A percentile compares a stretch with the other conserved stretches of the same genome.
Evolutionary conservation across 805 yeast species (phyloP).

Genomic region (Komagataella kurtzmanii): DNA sequence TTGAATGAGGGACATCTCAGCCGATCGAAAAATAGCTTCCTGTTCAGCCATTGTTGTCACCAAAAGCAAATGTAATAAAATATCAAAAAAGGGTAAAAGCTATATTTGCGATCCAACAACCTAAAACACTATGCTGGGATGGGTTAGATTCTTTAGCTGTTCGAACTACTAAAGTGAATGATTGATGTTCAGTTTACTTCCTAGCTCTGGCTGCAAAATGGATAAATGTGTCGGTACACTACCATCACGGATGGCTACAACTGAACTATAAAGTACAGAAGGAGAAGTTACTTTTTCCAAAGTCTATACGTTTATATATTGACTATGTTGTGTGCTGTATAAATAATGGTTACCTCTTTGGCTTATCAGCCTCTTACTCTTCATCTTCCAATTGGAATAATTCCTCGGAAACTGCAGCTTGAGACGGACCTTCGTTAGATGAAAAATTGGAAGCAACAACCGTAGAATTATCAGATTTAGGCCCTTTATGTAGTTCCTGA

Average conservation of each 20-base stretch:
- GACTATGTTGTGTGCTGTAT: background rate
- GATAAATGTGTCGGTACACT: background rate
- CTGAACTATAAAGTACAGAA: background rate
- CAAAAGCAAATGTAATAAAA: background rate
- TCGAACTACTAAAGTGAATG: background rate
- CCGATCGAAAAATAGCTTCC: slow-evolving; percentile 39
- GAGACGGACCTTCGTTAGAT: slow-evolving; percentile 1
- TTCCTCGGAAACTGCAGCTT: background rate
- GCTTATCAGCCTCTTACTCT: slow-evolving; percentile 3
- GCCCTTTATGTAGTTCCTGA: slow-evolving; percentile 15
- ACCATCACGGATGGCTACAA: background rate
- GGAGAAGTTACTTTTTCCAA: too few species aligned
- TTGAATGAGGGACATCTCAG: slow-evolving; percentile 93
- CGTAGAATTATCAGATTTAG: background rate
- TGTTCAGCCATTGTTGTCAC: background rate
- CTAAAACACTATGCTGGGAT: background rate
- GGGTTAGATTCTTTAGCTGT: background rate
- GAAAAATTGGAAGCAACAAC: background rate
- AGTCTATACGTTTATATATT: background rate
- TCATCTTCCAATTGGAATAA: slow-evolving; percentile 7
- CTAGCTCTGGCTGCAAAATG: background rate
- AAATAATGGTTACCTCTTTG: background rate
- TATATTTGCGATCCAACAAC: background rate
- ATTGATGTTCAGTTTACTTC: background rate
- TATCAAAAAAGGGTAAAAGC: background rate